Evolutionary conservation across 2,329 filamentous ascomycete species (phyloP).

Genomic region (Fusarium tricinctum): DNA sequence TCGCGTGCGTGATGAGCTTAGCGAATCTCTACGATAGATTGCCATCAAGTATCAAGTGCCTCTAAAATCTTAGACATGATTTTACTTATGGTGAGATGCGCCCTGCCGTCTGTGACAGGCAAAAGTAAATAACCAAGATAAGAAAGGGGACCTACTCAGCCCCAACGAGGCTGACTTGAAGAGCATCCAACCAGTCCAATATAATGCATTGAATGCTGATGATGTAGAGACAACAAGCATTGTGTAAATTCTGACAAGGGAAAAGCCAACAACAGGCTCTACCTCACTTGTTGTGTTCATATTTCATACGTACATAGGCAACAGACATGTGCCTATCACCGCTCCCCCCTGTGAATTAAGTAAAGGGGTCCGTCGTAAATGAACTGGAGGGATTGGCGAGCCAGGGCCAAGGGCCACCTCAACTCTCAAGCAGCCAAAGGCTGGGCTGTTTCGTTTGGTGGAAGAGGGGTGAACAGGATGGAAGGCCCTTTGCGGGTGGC

Average conservation of each 20-base stretch:
- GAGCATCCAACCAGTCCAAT: not conserved
- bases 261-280: not conserved
- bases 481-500: constrained; percentile 25
- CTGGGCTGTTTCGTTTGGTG: constrained; percentile 37
- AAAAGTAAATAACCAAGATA: constrained; percentile 22
- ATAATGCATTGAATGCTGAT: constrained; percentile 7
- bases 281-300: not conserved
- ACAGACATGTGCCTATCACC: constrained; percentile 18
- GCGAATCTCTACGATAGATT: constrained; percentile 3
- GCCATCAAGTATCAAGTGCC: constrained; percentile 14
- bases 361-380: constrained; percentile 23
- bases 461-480: constrained; percentile 45
- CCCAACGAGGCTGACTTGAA: constrained; percentile 38
- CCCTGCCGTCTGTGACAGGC: constrained; percentile 27
- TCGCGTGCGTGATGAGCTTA: constrained; percentile 23
- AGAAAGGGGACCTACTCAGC: constrained; percentile 23
- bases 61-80: constrained; percentile 24
- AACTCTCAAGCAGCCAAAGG: not conserved
- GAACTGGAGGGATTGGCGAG: constrained; percentile 27
- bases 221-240: constrained; percentile 15
- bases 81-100: constrained; percentile 17
- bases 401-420: constrained; percentile 3
- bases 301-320: not conserved
- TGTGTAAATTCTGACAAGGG: constrained; percentile 1
- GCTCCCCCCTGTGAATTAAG: constrained; percentile 14